phyloP scores from a whole-genome alignment of 495 filamentous ascomycete genomes.

The Rostrohypoxylon terebratum region DNA sequence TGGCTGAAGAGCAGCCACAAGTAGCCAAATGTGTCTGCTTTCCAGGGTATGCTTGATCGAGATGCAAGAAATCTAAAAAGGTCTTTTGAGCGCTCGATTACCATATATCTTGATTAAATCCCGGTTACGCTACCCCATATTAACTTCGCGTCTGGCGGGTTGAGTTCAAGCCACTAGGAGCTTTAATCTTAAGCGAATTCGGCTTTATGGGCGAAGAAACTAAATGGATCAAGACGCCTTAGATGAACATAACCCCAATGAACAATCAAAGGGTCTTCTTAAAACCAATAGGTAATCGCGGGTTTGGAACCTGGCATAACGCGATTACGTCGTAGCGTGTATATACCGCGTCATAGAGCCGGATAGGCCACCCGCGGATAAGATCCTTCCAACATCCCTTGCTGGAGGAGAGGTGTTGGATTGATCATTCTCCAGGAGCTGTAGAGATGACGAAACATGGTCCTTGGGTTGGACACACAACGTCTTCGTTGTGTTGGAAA shows the following conservation, averaged over 20 bases:
- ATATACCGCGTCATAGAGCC: not conserved
- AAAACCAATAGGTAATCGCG: slow-evolving; percentile 4
- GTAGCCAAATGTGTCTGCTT: slow-evolving; percentile 5
- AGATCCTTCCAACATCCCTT: slow-evolving; percentile 9
- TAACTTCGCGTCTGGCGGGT: not conserved
- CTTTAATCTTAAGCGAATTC: slow-evolving; percentile 20
- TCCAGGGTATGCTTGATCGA: slow-evolving; percentile 30
- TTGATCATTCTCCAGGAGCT: slow-evolving; percentile 9
- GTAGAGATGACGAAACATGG: slow-evolving; percentile 19
- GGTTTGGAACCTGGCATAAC: not conserved
- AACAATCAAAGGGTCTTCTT: slow-evolving; percentile 1
- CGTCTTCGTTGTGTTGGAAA: slow-evolving; percentile 15
- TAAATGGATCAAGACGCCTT: not conserved
- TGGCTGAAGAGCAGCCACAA: slow-evolving; percentile 37
- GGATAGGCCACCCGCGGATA: slow-evolving; percentile 17
- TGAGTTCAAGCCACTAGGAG: slow-evolving; percentile 11
- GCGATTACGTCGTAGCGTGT: not conserved
- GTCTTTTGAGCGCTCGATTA: not conserved
- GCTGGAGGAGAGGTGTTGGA: slow-evolving; percentile 10
- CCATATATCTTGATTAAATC: slow-evolving; percentile 3
- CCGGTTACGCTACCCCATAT: not conserved
- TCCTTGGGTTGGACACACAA: slow-evolving; percentile 13
- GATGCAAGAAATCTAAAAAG: slow-evolving; percentile 20
- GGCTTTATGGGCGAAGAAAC: slow-evolving; percentile 10
- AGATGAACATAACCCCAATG: slow-evolving; percentile 1